These are phyloP conservation scores for Chrysanthemum makinoi DNA, from an alignment of 129 eudicot genomes.

Conservation along the genomic window DNA sequence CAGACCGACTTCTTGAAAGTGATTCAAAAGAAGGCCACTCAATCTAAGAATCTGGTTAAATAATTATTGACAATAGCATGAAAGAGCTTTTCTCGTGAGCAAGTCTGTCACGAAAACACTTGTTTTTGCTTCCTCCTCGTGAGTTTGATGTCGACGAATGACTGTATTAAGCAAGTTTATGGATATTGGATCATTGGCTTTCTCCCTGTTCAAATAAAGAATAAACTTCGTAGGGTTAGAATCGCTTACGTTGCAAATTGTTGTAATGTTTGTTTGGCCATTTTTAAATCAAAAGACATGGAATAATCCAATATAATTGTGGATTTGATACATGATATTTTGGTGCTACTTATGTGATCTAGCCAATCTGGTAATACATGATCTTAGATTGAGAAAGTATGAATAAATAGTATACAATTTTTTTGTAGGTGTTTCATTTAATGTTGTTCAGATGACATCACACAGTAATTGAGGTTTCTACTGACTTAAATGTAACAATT, in stretches of 20 bases:
- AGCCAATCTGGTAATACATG: background rate
- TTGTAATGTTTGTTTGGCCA: conserved; percentile 19
- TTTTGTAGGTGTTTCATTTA: too few relatives aligned
- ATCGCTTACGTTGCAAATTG: background rate
- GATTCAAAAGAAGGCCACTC: conserved; percentile 57
- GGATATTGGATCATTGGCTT: conserved; percentile 21
- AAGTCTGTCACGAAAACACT: conserved; percentile 8
- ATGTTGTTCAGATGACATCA: too few relatives aligned
- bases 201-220: conserved; percentile 7
- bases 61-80: conserved; percentile 30
- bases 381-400: too few relatives aligned
- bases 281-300: conserved; percentile 12
- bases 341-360: background rate
- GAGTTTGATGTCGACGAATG: conserved; percentile 33
- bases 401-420: too few relatives aligned
- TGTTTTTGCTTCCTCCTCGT: conserved; percentile 19
- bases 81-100: conserved; percentile 17
- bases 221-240: conserved; percentile 21
- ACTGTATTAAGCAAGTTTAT: conserved; percentile 17
- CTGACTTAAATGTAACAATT: too few relatives aligned
- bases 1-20: conserved; percentile 58
- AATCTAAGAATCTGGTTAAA: conserved; percentile 44
- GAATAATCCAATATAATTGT: background rate
- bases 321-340: conserved; percentile 13
- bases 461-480: too few relatives aligned